These are phyloP conservation scores for Umbilicus rupestris DNA, from an alignment of 164 flowering plant genomes.

Conservation along the genomic window DNA sequence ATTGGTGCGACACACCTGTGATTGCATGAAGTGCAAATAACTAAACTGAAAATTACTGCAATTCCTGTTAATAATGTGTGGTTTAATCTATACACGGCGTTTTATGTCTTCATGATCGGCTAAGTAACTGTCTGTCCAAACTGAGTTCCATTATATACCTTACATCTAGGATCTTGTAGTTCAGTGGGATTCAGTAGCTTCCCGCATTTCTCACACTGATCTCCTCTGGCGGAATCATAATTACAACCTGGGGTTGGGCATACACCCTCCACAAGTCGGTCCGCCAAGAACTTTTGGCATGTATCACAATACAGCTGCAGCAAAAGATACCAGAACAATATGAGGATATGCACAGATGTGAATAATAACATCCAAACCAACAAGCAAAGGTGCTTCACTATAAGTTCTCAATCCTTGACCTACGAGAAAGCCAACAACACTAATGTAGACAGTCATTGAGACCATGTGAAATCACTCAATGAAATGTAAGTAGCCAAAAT, in stretches of 20 bases:
- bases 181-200: conserved; percentile 89
- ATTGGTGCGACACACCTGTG: conserved; percentile 53
- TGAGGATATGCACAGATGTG: background rate
- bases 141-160: conserved; percentile 28
- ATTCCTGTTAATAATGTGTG: background rate
- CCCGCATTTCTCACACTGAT: conserved; percentile 91
- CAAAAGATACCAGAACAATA: background rate
- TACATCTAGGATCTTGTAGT: conserved; percentile 76
- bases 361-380: background rate
- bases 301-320: conserved; percentile 78
- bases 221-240: conserved; percentile 89
- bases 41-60: background rate
- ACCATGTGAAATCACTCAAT: background rate
- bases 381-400: too few species aligned
- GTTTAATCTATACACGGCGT: background rate
- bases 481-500: background rate
- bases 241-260: conserved; percentile 71
- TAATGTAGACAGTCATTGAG: background rate
- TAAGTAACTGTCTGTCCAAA: background rate
- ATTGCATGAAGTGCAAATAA: background rate
- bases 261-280: conserved; percentile 82
- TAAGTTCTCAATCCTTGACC: too few species aligned
- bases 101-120: background rate
- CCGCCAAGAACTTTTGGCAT: conserved; percentile 79
- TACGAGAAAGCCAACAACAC: too few species aligned